Base-by-base conservation (phyloP, 805 yeast species). In the Middelhovenomyces tepae region DNA sequence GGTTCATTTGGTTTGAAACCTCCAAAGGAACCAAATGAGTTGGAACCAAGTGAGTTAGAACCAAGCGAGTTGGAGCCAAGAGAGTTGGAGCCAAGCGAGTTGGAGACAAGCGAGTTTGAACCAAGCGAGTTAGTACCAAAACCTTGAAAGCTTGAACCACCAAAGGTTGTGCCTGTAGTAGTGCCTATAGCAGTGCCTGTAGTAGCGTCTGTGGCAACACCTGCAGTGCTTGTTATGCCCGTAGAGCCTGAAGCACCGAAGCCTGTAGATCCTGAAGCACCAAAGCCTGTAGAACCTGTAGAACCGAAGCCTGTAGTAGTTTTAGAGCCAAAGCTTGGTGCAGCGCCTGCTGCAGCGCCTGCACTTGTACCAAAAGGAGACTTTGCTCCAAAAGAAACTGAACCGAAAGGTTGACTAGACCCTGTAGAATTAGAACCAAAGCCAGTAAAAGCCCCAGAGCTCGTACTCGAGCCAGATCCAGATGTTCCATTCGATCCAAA, bases 231-330 rank as follows among this genome's bases (percentile, higher is more conserved):
- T n/a, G n/a, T n/a, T n/a, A n/a, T n/a, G n/a, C n/a, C n/a, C n/a
- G 27, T 6, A 23, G 27, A 21, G n/a, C 23, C 23, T 9, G 23
- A 21, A 9, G 23, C n/a, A 21, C 23, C 23, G n/a, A 21, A 21
- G n/a, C 23, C 23, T 4, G 47, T 32, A 35, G 47, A 45, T 9
- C 47, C 32, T 8, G 56, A 49, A 10, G 42, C 43, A n/a, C 35
- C 7, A 16, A 16, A n/a, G 9, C 16, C 20, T 13, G 19, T 34
- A 9, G 11, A 9, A 5, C 10, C 21, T 16, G 9, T 28, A 29
- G 32, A 11, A n/a, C 38, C 27, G 16, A 42, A 20, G n/a, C 38
- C 25, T 16, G 9, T 22, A 27, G 15, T 26, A 18, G 21, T 19
- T 21, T 21, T 21, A 8, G 23, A 21, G 8, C n/a, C 23, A 18